A percentile compares a stretch with the other conserved stretches of the same genome.
These are phyloP conservation scores for Aspergillus olivimuriae DNA, from an alignment of 495 filamentous ascomycete genomes.

Conservation along the genomic window DNA sequence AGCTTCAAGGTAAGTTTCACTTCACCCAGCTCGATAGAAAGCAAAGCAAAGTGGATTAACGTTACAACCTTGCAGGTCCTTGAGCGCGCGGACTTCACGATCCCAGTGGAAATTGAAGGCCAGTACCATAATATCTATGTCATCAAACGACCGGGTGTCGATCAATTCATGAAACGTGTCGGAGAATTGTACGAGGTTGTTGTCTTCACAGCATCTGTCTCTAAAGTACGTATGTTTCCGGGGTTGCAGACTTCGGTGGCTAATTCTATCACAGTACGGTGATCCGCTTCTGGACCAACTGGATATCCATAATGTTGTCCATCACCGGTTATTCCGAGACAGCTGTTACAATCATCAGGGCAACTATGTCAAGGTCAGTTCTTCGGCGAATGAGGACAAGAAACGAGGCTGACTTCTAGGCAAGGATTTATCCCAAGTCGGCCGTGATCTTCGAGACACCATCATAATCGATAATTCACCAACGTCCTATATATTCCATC, in stretches of 20 bases:
- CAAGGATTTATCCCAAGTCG: constrained; percentile 89
- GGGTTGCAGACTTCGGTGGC: neutral
- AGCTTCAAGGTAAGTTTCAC: constrained; percentile 89
- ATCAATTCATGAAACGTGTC: constrained; percentile 97
- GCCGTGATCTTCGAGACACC: constrained; percentile 90
- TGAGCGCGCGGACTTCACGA: constrained; percentile 97
- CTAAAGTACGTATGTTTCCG: too few species aligned
- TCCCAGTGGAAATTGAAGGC: constrained; percentile 97
- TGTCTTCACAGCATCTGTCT: constrained; percentile 97
- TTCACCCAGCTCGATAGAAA: too few species aligned
- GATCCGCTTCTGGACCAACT: constrained; percentile 95
- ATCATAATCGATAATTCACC: constrained; percentile 99
- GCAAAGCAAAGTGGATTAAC: too few species aligned
- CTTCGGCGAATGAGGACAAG: neutral
- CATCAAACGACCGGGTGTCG: constrained; percentile 94
- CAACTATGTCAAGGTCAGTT: constrained; percentile 86
- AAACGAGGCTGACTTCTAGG: constrained; percentile 4
- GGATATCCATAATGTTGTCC: constrained; percentile 94
- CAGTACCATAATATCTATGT: constrained; percentile 99
- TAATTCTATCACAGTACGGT: constrained; percentile 62
- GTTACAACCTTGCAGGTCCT: constrained; percentile 68
- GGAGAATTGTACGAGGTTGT: constrained; percentile 98
- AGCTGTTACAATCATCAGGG: constrained; percentile 99
- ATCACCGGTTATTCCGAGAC: constrained; percentile 93
- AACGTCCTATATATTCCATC: constrained; percentile 99